Percentiles rank a stretch among this genome's conserved stretches.
Conservation (phyloP, 208 protist genomes). For the Leishmania braziliensis region DNA sequence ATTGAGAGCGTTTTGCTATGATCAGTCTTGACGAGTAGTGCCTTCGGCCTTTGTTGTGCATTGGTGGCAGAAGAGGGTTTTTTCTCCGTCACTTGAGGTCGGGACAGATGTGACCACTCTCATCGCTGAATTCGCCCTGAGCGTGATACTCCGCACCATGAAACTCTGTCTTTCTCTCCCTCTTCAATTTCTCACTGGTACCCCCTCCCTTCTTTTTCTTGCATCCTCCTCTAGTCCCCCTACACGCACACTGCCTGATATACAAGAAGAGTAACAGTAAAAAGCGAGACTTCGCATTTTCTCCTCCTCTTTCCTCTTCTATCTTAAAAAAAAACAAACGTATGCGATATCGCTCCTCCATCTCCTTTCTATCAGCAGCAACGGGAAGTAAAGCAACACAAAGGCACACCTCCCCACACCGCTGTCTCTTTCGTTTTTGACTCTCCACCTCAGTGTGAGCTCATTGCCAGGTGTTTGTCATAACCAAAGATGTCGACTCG, state of each 20-base stretch:
- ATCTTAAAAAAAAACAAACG: not conserved
- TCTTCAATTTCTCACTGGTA: constrained; percentile 19
- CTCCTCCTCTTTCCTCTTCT: not conserved
- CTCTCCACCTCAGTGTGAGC: not conserved
- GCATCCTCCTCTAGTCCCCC: not conserved
- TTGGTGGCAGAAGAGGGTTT: not conserved
- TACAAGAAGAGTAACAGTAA: constrained; percentile 1
- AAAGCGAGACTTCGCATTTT: not conserved
- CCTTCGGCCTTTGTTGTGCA: not conserved
- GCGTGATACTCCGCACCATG: not conserved
- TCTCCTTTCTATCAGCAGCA: not conserved
- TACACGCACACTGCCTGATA: not conserved
- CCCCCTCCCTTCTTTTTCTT: constrained; percentile 7
- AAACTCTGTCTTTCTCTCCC: not conserved
- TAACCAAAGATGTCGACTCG: constrained; percentile 24
- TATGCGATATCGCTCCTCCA: not conserved
- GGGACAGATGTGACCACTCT: not conserved
- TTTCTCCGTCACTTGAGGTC: constrained; percentile 4
- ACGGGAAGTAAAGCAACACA: not conserved
- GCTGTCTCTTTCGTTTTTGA: not conserved
- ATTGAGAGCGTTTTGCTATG: not conserved
- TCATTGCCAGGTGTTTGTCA: not conserved
- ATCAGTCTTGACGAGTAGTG: not conserved
- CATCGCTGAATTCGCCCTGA: not conserved
- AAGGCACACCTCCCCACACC: not conserved